These are phyloP conservation scores for Epichloe scottii DNA, from an alignment of 2,329 filamentous ascomycete genomes.

Conservation along the genomic window DNA sequence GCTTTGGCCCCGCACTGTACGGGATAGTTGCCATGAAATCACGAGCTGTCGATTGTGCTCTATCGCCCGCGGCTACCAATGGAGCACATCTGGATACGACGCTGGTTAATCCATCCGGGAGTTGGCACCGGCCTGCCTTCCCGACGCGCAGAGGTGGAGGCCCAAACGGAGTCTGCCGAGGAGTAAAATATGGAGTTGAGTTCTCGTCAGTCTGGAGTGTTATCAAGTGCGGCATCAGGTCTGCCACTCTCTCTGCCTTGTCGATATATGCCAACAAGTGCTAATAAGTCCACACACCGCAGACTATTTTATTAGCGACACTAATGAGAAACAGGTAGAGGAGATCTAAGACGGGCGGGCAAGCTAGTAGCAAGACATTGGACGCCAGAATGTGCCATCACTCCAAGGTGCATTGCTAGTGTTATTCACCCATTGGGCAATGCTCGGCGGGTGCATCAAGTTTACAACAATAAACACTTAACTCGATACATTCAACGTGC, in stretches of 20 bases:
- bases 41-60: neutral
- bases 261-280: too few species aligned
- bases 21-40: neutral
- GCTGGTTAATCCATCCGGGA: constrained; percentile 2
- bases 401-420: neutral
- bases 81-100: constrained; percentile 5
- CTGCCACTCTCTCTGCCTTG: too few species aligned
- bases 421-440: neutral
- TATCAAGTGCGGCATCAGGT: too few species aligned
- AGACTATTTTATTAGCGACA: too few species aligned
- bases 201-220: too few species aligned
- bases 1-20: neutral
- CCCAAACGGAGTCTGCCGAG: neutral
- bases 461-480: neutral
- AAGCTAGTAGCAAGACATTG: neutral
- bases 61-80: neutral
- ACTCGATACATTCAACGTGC: neutral
- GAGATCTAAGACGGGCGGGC: neutral
- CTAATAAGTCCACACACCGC: too few species aligned
- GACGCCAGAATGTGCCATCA: neutral
- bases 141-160: constrained; percentile 5
- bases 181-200: neutral
- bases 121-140: constrained; percentile 4
- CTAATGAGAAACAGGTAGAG: neutral
- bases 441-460: neutral